Base-by-base conservation (phyloP, 148 eudicot species). In the Rhododendron ferrugineum region DNA sequence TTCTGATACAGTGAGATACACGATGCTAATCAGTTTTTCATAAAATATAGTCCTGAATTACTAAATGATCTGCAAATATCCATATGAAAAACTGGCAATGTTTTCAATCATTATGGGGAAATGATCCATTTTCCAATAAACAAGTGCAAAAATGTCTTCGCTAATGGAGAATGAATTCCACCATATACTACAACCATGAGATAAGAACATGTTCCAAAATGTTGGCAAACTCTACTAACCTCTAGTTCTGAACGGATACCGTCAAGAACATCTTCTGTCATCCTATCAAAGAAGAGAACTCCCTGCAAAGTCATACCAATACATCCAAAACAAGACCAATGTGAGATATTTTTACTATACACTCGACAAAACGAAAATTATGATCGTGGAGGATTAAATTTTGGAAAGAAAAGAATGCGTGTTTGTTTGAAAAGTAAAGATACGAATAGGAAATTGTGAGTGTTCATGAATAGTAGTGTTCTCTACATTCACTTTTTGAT, bases 201-300 rank as follows among this genome's bases (percentile, higher is more conserved):
- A 49, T 47, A 56, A 83, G 1, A 83, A 70, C 1, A 26, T 83
- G 56, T 28, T 13, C 46, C 42, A 70, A 54, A 83, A 34, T 23
- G 49, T 16, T 22, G 47, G 78, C 62, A 72, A 30, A 54, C 47
- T 30, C 62, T 37, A 54, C 85, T 89, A 88, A 95, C 99, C 96
- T 92, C 90, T 82, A 97, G 92, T 28, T 93, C 92, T 62, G 89
- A 86, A 78, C 94, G 93, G 78, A 97, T 91, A 72, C 86, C 88
- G 86, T 94, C 94, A 62, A 97, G 94, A 88, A 92, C 98, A 84
- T 92, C 93, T 32, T 90, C 94, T 16, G 92, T 93, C 99, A 97
- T 97, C 85, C 94, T 92, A 83, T 97, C 99, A 86, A 95, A 97
- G 90, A 97, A 97, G 83, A 97, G 95, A 85, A 92, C 77, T 78